Evolutionary conservation across 177 flowering plant genomes (phyloP), one percentile per base, ranked within the genome.

Genomic region (Vitis hybrid): DNA sequence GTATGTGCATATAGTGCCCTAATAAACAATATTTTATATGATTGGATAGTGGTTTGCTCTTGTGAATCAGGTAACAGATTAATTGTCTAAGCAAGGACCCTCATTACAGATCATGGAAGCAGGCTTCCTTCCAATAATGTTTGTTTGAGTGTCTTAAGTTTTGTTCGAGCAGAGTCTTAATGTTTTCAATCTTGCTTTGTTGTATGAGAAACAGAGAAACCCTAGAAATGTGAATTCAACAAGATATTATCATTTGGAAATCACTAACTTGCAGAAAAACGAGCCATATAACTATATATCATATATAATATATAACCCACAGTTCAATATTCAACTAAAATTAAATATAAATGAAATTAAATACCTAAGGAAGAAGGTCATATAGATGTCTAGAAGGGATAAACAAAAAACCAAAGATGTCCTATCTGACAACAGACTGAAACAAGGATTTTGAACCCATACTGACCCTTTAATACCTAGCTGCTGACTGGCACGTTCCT

Each of bases 281-380:
- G 30, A 41, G 27, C 5, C 15, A 27, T 27, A 27, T 27, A 27
- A 27, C 30, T 3, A 60, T 66, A 66, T 61, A 67, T 55, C 65
- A 69, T 30, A 30, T 67, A 24, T 53, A 11, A 50, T 12, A 64
- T 63, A 58, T 67, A 50, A 57, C 72, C 24, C 55, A 69, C 1
- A 58, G 32, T 48, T 30, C 41, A 74, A 58, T 64, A 60, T 51
- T 20, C 7, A 68, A 58, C 72, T 68, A 63, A 49, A 15, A 64
- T 50, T 46, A 57, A 63, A 63, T 63, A 52, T 27, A 58, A 17
- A 35, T 35, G 46, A 35, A 35, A 35, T 35, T 5, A 51, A 59
- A 68, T 57, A 35, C 69, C 72, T 74, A 69, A 17, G 9, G 32
- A 69, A 51, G 15, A 59, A 64, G 60, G 49, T 58, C 2, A 13